Base-by-base conservation (phyloP, 208 protist genomes). In the Leishmania arabica region DNA sequence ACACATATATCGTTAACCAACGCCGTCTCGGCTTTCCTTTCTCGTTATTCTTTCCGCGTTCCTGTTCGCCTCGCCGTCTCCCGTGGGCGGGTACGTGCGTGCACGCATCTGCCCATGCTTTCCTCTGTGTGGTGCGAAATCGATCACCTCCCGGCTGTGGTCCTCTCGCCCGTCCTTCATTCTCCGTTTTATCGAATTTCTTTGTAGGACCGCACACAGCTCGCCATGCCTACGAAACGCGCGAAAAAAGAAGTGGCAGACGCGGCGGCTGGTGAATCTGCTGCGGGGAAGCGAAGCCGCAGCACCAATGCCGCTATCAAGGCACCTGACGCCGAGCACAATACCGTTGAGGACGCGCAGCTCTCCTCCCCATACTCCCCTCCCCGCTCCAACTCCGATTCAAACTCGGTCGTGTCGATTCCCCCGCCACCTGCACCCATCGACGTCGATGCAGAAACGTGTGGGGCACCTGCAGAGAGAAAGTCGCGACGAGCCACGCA, bases 161-260 rank as follows among this genome's bases (percentile, higher is more conserved):
- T 27, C 15, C 17, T 31, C 31, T 19, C 31, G 2, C 62, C 62
- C 31, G 17, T 24, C 62, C 62, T 21, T 40, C 68, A 54, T 54
- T 49, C n/a, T 27, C 8, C n/a, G 13, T 31, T 53, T 19, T 8
- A 27, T n/a, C 42, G 45, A 0, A 45, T 15, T 47, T n/a, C 65
- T 70, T 42, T 70, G 24, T 70, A 8, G 3, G 21, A 7, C 15
- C 40, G 65, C 40, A 42, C 68, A 19, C 37, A 19, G 40, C 2
- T 53, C 21, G 24, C 27, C 54, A 75, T 81, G 77, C 53, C 24
- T 42, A 54, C 68, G 34, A 81, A 65, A 24, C 24, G 40, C n/a
- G 37, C 53, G 21, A 75, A 54, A 54, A 75, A 53, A 11, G 21
- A 56, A 53, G 21, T 51, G 70, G 68, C 21, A 37, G 60, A 42